These are phyloP conservation scores for Solanum neorickii DNA, from an alignment of 257 asterid genomes.

Conservation along the genomic window DNA sequence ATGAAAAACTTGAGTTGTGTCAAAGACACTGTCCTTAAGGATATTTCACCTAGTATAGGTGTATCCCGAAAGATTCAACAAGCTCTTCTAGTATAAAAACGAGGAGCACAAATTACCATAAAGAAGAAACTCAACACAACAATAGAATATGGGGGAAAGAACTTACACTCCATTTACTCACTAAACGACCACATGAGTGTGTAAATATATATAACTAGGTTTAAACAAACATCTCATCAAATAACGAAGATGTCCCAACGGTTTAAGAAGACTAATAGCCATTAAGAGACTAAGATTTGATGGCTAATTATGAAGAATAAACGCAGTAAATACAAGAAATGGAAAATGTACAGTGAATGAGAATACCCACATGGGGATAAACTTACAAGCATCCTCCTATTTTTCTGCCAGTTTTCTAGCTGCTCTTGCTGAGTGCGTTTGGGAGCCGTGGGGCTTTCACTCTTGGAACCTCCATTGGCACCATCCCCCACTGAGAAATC, in stretches of 20 bases:
- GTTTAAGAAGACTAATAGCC: not conserved
- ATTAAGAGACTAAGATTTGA: not conserved
- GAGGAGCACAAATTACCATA: not conserved
- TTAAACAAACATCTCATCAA: not conserved
- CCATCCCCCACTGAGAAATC: slow-evolving; percentile 31
- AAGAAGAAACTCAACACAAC: not conserved
- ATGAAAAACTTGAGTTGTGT: not conserved
- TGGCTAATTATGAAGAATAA: not conserved
- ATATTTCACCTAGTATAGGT: not conserved
- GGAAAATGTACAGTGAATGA: not conserved
- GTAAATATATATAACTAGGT: not conserved
- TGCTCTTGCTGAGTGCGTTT: slow-evolving; percentile 24
- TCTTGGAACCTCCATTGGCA: slow-evolving; percentile 1
- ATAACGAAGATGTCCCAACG: not conserved
- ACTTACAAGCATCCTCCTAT: slow-evolving; percentile 25
- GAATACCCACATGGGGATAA: not conserved
- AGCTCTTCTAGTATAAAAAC: not conserved
- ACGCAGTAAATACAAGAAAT: not conserved
- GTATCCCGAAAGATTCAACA: not conserved
- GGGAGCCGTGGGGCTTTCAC: slow-evolving; percentile 7
- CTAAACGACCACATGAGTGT: not conserved
- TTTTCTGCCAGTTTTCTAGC: slow-evolving; percentile 21
- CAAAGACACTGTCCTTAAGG: not conserved
- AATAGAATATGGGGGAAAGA: not conserved
- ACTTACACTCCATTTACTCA: not conserved